Percentiles rank a stretch among this genome's conserved stretches.
phyloP scores from a whole-genome alignment of 192 early-diverging fungal genomes.

The Mortierella antarctica region DNA sequence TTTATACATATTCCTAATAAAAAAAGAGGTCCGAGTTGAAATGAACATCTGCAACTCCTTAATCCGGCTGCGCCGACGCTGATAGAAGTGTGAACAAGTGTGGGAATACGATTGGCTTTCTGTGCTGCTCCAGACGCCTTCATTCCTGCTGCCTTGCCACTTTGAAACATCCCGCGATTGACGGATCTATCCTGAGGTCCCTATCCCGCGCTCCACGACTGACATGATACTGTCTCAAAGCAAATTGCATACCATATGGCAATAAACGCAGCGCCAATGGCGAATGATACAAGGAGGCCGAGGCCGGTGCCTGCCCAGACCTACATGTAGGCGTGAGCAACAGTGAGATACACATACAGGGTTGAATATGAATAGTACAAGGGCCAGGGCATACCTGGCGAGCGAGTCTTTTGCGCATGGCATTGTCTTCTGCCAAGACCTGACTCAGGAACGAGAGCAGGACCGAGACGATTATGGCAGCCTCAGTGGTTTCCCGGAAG shows the following conservation, averaged over 20 bases:
- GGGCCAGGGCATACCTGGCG: conserved; percentile 22
- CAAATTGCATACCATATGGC: conserved; percentile 71
- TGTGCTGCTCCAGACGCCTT: neutral
- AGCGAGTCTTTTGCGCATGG: conserved; percentile 32
- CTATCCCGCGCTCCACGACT: too few relatives aligned
- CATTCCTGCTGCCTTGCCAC: too few relatives aligned
- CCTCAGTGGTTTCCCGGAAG: conserved; percentile 87
- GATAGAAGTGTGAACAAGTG: neutral
- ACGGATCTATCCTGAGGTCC: too few relatives aligned
- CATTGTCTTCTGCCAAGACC: conserved; percentile 27
- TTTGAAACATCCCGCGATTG: too few relatives aligned
- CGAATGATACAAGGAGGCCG: conserved; percentile 74
- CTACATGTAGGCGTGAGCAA: conserved; percentile 36
- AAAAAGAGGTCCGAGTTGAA: neutral
- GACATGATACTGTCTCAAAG: neutral
- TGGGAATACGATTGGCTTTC: neutral
- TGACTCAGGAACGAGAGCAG: conserved; percentile 73
- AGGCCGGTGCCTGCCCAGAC: conserved; percentile 80
- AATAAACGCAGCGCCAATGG: conserved; percentile 82
- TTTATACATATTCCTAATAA: conserved; percentile 31
- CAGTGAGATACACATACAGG: neutral
- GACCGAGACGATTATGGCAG: conserved; percentile 87
- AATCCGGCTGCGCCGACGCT: neutral
- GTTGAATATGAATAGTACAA: neutral
- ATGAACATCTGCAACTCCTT: too few relatives aligned